phyloP scores from a whole-genome alignment of 805 yeast species.

The Kuraishia molischiana region DNA sequence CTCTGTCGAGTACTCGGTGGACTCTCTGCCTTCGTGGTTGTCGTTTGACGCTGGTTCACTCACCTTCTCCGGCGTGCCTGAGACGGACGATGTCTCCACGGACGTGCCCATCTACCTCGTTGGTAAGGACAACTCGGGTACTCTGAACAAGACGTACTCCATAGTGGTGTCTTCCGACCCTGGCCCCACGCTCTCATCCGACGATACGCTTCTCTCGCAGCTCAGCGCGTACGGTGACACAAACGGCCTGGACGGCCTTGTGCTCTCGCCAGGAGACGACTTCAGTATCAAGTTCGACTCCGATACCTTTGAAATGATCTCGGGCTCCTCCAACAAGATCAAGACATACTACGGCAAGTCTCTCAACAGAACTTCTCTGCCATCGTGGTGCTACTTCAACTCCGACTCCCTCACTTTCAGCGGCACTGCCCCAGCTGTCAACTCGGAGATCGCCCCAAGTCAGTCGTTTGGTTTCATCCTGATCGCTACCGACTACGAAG shows the following conservation, averaged over 20 bases:
- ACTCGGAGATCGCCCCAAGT: slow-evolving; percentile 85
- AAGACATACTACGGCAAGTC: slow-evolving; percentile 73
- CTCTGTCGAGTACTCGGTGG: slow-evolving; percentile 43
- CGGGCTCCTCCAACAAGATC: slow-evolving; percentile 35
- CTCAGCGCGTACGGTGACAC: slow-evolving; percentile 61
- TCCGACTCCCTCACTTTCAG: slow-evolving; percentile 51
- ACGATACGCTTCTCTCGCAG: slow-evolving; percentile 36
- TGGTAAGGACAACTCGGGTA: slow-evolving; percentile 58
- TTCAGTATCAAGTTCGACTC: slow-evolving; percentile 59
- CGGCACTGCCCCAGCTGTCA: slow-evolving; percentile 84
- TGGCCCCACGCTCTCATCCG: slow-evolving; percentile 39
- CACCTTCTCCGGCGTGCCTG: slow-evolving; percentile 63
- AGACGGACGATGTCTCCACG: slow-evolving; percentile 30
- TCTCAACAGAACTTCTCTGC: slow-evolving; percentile 78
- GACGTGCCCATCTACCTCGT: slow-evolving; percentile 38
- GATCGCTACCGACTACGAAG: slow-evolving; percentile 71
- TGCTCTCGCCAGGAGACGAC: slow-evolving; percentile 57
- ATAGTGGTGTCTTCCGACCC: slow-evolving; percentile 50
- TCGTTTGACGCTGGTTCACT: slow-evolving; percentile 52
- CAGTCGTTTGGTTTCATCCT: slow-evolving; percentile 56
- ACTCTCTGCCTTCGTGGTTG: slow-evolving; percentile 70
- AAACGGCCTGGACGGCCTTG: slow-evolving; percentile 67
- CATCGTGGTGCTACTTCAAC: slow-evolving; percentile 81
- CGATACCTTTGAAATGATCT: slow-evolving; percentile 41
- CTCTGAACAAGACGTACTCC: slow-evolving; percentile 38